Evolutionary conservation across 495 filamentous ascomycete species (phyloP).

Genomic region (Immersiella caudata): DNA sequence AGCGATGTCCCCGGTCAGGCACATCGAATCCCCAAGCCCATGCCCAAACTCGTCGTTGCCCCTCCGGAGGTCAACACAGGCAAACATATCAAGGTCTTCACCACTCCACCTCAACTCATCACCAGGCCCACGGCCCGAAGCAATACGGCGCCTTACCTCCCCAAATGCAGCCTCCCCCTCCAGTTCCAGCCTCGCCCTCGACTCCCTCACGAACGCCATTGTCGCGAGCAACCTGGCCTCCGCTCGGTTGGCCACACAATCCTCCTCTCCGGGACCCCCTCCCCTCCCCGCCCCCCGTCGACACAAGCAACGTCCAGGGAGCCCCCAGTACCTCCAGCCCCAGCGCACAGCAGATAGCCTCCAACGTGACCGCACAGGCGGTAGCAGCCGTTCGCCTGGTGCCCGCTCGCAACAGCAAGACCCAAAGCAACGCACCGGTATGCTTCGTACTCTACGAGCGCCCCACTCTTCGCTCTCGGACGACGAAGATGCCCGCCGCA

Average conservation of each 20-base stretch:
- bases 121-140: not conserved
- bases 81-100: slow-evolving; percentile 19
- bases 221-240: slow-evolving; percentile 83
- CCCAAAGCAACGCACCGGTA: slow-evolving; percentile 39
- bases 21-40: slow-evolving; percentile 5
- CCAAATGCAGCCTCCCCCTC: not conserved
- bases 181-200: slow-evolving; percentile 38
- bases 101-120: slow-evolving; percentile 2
- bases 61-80: not conserved
- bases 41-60: slow-evolving; percentile 10
- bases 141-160: slow-evolving; percentile 4
- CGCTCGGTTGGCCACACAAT: slow-evolving; percentile 43
- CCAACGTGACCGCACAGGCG: slow-evolving; percentile 50
- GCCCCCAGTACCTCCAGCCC: slow-evolving; percentile 48
- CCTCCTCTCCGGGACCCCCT: slow-evolving; percentile 36
- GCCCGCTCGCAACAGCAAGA: slow-evolving; percentile 34
- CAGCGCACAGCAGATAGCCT: slow-evolving; percentile 47
- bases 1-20: slow-evolving; percentile 30
- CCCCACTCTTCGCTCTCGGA: slow-evolving; percentile 58
- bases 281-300: slow-evolving; percentile 34
- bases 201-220: slow-evolving; percentile 69
- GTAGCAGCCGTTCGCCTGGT: slow-evolving; percentile 56
- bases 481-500: slow-evolving; percentile 53
- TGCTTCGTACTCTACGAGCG: slow-evolving; percentile 76
- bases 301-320: slow-evolving; percentile 38